Evolutionary conservation across 345 rosid genomes (phyloP).

Genomic region (Gossypium stocksii): DNA sequence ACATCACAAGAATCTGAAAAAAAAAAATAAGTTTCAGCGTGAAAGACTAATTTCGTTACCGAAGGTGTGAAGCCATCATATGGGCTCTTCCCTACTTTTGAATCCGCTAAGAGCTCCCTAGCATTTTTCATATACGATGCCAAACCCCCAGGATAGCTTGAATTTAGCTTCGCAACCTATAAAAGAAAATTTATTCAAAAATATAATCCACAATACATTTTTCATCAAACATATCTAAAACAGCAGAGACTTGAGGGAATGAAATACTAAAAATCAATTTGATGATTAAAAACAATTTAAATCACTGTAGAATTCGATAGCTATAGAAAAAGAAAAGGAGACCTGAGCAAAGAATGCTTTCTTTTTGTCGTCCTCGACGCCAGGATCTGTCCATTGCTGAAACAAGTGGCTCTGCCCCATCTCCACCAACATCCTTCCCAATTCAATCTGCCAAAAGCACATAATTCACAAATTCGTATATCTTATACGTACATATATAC

Average conservation of each 20-base stretch:
- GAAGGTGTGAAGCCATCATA: slow-evolving; percentile 96
- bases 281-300: not conserved
- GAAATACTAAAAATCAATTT: not conserved
- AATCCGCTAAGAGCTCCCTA: slow-evolving; percentile 77
- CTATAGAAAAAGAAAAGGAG: not conserved
- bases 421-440: slow-evolving; percentile 68
- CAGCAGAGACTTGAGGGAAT: slow-evolving; percentile 54
- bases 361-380: slow-evolving; percentile 64
- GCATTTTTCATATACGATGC: slow-evolving; percentile 65
- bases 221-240: too few species aligned
- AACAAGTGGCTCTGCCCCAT: slow-evolving; percentile 75
- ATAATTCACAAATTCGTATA: not conserved
- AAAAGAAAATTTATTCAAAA: too few species aligned
- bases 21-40: not conserved
- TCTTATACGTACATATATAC: not conserved
- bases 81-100: slow-evolving; percentile 86
- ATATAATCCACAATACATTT: too few species aligned
- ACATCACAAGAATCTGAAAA: not conserved
- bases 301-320: not conserved
- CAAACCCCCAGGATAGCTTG: slow-evolving; percentile 92
- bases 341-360: slow-evolving; percentile 70
- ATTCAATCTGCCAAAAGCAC: slow-evolving; percentile 44
- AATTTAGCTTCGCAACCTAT: slow-evolving; percentile 65
- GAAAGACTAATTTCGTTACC: slow-evolving; percentile 34
- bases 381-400: slow-evolving; percentile 68